A percentile compares a stretch with the other conserved stretches of the same genome.
Conservation (phyloP, 2,329 filamentous ascomycete genomes). For the Clarireedia monteithiana region DNA sequence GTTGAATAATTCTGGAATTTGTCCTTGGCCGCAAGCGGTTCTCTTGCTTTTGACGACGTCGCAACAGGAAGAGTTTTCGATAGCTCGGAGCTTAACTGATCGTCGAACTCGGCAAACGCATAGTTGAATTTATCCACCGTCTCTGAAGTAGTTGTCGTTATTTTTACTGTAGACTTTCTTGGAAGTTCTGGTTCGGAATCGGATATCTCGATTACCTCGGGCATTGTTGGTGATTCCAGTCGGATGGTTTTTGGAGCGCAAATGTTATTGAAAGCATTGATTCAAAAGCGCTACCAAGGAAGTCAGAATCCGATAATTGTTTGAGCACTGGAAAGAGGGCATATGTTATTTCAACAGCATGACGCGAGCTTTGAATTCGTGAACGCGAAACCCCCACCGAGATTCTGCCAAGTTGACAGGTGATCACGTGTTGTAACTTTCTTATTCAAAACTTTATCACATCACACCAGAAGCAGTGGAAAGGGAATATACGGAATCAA, state of each 20-base stretch:
- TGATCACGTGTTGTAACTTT: too few relatives aligned
- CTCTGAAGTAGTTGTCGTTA: background rate
- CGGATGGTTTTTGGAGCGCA: background rate
- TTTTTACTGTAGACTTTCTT: background rate
- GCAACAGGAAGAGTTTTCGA: background rate
- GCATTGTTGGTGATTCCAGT: background rate
- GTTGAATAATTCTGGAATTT: background rate
- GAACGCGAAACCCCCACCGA: too few relatives aligned
- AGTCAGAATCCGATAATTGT: too few relatives aligned
- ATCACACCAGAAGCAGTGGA: too few relatives aligned
- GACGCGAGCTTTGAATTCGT: too few relatives aligned
- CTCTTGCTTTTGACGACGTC: background rate
- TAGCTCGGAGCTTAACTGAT: background rate
- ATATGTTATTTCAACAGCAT: too few relatives aligned
- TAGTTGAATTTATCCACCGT: background rate
- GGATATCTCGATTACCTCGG: background rate
- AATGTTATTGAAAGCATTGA: background rate
- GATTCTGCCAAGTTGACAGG: too few relatives aligned
- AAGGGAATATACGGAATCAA: too few relatives aligned
- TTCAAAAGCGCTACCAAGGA: too few relatives aligned
- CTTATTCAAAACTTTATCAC: too few relatives aligned
- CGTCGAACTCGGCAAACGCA: background rate
- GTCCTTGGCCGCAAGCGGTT: background rate
- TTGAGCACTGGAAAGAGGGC: too few relatives aligned
- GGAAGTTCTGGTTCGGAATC: background rate